These are phyloP conservation scores for Podospora australis DNA, from an alignment of 495 filamentous ascomycete species.

Conservation along the genomic window DNA sequence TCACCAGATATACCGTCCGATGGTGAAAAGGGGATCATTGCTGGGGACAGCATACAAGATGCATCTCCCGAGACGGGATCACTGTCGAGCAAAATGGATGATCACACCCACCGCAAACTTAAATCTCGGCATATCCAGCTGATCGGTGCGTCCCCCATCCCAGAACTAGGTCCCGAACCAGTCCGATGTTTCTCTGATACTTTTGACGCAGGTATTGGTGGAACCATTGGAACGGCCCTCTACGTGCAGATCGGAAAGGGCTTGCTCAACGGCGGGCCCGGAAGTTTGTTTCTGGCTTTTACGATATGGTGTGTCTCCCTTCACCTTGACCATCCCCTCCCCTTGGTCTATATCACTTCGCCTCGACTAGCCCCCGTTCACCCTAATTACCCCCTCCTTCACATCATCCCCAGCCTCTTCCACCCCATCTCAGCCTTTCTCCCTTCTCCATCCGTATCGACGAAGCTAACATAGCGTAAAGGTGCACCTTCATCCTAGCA, in stretches of 20 bases:
- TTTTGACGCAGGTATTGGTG: slow-evolving; percentile 48
- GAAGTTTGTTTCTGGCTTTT: slow-evolving; percentile 69
- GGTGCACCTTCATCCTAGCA: slow-evolving; percentile 62
- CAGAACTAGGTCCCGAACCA: neutral
- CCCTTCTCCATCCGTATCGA: too few species aligned
- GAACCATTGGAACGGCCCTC: slow-evolving; percentile 35
- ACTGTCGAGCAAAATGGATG: slow-evolving; percentile 6
- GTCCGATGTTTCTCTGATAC: neutral
- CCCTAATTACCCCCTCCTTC: too few species aligned
- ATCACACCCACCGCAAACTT: slow-evolving; percentile 37
- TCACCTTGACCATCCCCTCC: too few species aligned
- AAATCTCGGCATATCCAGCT: slow-evolving; percentile 48
- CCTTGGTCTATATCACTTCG: too few species aligned
- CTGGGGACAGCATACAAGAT: neutral
- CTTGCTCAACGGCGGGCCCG: slow-evolving; percentile 66
- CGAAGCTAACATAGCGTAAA: neutral
- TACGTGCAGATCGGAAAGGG: slow-evolving; percentile 57
- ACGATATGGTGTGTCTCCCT: slow-evolving; percentile 49
- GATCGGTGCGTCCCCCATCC: slow-evolving; percentile 31
- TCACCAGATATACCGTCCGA: slow-evolving; percentile 1
- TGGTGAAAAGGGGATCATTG: slow-evolving; percentile 10
- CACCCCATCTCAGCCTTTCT: too few species aligned
- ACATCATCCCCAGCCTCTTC: too few species aligned
- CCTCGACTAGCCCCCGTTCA: too few species aligned
- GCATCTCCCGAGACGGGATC: slow-evolving; percentile 1